Conservation (phyloP, 2,329 filamentous ascomycete genomes). For the Sporothrix dimorphospora region DNA sequence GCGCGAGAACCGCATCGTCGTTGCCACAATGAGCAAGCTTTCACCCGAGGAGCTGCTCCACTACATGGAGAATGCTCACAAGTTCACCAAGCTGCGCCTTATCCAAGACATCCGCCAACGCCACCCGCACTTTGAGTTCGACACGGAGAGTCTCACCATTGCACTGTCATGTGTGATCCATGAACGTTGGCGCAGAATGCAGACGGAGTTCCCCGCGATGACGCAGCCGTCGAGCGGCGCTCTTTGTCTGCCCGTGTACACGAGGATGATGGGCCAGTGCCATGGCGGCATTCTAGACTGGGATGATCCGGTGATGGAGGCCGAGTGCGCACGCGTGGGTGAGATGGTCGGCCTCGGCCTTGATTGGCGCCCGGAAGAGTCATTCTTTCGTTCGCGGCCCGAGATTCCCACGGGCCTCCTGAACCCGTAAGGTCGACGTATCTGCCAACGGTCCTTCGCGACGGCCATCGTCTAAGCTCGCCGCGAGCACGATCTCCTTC, state of each 20-base stretch:
- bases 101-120: slow-evolving; percentile 47
- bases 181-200: slow-evolving; percentile 33
- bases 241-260: slow-evolving; percentile 31
- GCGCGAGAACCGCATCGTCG: slow-evolving; percentile 39
- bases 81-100: slow-evolving; percentile 50
- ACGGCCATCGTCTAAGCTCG: background rate
- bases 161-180: slow-evolving; percentile 34
- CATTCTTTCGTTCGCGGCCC: slow-evolving; percentile 37
- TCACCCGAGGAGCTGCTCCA: slow-evolving; percentile 54
- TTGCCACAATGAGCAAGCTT: slow-evolving; percentile 52
- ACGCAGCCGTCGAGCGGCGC: background rate
- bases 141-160: slow-evolving; percentile 48
- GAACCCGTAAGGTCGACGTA: slow-evolving; percentile 8
- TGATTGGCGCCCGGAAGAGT: slow-evolving; percentile 47
- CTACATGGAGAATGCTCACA: slow-evolving; percentile 52
- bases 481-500: background rate
- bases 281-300: slow-evolving; percentile 49
- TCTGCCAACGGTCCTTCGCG: background rate
- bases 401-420: slow-evolving; percentile 33
- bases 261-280: slow-evolving; percentile 28
- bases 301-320: slow-evolving; percentile 43
- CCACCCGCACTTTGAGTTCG: slow-evolving; percentile 49
- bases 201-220: slow-evolving; percentile 20
- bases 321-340: slow-evolving; percentile 35
- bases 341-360: slow-evolving; percentile 37